Evolutionary conservation across 768 basidiomycete genomes (phyloP).

Genomic region (Russula griseocarnosa): DNA sequence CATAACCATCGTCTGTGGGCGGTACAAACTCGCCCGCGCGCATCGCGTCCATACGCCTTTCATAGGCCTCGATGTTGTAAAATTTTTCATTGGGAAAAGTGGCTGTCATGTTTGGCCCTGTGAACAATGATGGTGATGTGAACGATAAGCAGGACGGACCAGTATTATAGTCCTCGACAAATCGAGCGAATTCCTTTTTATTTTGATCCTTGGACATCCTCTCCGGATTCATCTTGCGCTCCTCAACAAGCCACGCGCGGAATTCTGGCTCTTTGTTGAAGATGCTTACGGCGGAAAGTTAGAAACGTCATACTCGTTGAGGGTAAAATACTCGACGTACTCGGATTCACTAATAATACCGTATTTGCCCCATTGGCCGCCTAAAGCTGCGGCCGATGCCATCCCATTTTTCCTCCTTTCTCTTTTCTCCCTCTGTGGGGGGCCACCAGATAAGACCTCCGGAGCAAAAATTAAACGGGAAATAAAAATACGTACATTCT

Average conservation of each 20-base stretch:
- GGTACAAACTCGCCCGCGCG: constrained; percentile 81
- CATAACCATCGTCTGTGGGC: constrained; percentile 67
- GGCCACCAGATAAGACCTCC: constrained; percentile 1
- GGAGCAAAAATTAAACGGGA: not conserved
- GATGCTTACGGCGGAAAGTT: constrained; percentile 47
- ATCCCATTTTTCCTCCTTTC: constrained; percentile 73
- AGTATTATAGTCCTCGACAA: constrained; percentile 81
- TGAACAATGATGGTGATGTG: constrained; percentile 7
- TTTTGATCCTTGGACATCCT: constrained; percentile 79
- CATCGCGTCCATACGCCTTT: constrained; percentile 77
- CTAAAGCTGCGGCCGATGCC: constrained; percentile 39
- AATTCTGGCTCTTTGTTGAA: constrained; percentile 84
- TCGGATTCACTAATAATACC: constrained; percentile 82
- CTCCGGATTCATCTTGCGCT: constrained; percentile 87
- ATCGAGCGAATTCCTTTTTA: constrained; percentile 79
- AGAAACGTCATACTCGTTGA: not conserved
- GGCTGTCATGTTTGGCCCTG: constrained; percentile 44
- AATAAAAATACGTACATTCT: constrained; percentile 39
- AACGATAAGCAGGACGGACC: constrained; percentile 41
- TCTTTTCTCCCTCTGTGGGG: constrained; percentile 47
- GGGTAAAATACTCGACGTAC: constrained; percentile 44
- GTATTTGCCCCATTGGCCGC: constrained; percentile 85
- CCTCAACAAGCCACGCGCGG: constrained; percentile 89
- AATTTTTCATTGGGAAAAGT: constrained; percentile 95
- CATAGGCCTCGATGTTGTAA: constrained; percentile 85